Base-by-base conservation (phyloP, 1,139 yeast species). In the Scheffersomyces segobiensis region DNA sequence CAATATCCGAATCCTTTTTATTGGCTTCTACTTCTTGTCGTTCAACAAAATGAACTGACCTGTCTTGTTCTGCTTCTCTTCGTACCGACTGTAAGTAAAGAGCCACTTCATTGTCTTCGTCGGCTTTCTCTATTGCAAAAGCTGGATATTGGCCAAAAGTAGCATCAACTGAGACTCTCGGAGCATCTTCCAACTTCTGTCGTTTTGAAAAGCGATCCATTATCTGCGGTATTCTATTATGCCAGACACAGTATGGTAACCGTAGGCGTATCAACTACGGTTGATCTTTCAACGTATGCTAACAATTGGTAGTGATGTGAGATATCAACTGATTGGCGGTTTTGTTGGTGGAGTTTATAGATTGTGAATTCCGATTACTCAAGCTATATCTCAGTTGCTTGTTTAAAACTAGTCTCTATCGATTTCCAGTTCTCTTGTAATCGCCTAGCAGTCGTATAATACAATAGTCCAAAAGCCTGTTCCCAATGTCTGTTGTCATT, bases 81-180 rank as follows among this genome's bases (percentile, higher is more conserved):
- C 79, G 61, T 4, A 78, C 82, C 1, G 59, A 53, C 14, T 59
- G 58, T 46, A 79, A 63, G 59, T 78, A 79, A 50, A 59, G 56
- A 46, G 76, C 82, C 5, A 62, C 68, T 26, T 55, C 62, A 12
- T 60, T 55, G 8, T 59, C 62, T 2, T 59, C 62, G 14, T 57
- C 60, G 24, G n/a, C 22, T 48, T 24, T 10, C 5, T 50, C 58
- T 6, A 65, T 52, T 4, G 73, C 71, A 52, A 74, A 67, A 8
- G 71, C 78, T 19, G 65, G 65, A 50, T 66, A 62, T 58, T 71
- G 76, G 22, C 74, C 73, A 61, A 68, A 71, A 17, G 57, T 59
- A 46, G 63, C 62, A 47, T 63, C 65, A 5, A 48, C 14, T 19
- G 24, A 42, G 53, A 47, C 39, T 20, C 52, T 51, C 46, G 48